These are phyloP conservation scores for Aristolochia contorta DNA, from an alignment of 164 flowering plant genomes.

Conservation along the genomic window DNA sequence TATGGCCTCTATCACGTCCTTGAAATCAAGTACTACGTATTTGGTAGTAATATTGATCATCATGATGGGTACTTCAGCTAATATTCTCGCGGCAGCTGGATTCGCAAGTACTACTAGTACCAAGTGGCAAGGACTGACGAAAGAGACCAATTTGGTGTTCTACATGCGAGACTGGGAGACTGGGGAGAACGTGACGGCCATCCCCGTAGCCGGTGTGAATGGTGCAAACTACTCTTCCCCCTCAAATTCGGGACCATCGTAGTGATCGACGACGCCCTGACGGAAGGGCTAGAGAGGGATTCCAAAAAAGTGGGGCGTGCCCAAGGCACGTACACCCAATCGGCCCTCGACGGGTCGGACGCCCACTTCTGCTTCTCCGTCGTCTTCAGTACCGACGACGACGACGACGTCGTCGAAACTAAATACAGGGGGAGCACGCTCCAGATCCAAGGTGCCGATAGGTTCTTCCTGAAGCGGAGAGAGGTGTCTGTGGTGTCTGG, in stretches of 20 bases:
- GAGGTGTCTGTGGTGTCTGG: constrained; percentile 11
- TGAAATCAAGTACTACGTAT: too few relatives aligned
- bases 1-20: too few relatives aligned
- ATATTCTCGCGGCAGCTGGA: too few relatives aligned
- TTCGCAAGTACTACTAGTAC: background rate
- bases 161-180: constrained; percentile 6
- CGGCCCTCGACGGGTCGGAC: background rate
- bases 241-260: constrained; percentile 1
- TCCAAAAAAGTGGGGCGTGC: constrained; percentile 9
- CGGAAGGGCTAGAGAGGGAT: constrained; percentile 5
- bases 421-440: constrained; percentile 9
- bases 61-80: too few relatives aligned
- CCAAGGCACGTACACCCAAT: constrained; percentile 3
- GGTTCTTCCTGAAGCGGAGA: background rate
- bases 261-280: constrained; percentile 4
- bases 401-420: too few relatives aligned
- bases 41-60: too few relatives aligned
- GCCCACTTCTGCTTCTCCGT: constrained; percentile 2
- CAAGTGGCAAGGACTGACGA: background rate
- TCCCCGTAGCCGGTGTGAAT: background rate
- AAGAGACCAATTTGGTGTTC: constrained; percentile 8
- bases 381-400: constrained; percentile 4
- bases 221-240: background rate
- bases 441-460: constrained; percentile 7
- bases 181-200: constrained; percentile 1